Evolutionary conservation across 2,329 filamentous ascomycete genomes (phyloP).

Genomic region (Dendrostoma leiphaemia): DNA sequence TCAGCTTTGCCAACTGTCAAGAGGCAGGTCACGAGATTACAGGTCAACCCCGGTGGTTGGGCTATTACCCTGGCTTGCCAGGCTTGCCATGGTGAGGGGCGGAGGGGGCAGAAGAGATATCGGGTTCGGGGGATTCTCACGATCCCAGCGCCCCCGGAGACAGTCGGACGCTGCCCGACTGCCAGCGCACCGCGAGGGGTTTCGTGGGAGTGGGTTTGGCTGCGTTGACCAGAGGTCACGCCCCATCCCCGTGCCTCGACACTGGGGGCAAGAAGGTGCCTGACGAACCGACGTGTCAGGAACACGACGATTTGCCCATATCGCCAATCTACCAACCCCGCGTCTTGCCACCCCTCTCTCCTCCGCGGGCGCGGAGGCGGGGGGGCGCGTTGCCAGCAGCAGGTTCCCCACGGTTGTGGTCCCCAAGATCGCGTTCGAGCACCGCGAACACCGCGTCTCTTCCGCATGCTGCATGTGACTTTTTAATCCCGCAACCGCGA

Average conservation of each 20-base stretch:
- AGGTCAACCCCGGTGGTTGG: too few relatives aligned
- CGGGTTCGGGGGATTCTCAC: too few relatives aligned
- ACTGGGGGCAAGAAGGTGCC: too few relatives aligned
- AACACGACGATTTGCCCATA: not conserved
- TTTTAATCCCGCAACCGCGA: not conserved
- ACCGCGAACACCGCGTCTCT: not conserved
- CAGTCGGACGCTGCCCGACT: constrained; percentile 3
- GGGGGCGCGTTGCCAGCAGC: too few relatives aligned
- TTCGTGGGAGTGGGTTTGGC: not conserved
- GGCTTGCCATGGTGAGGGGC: too few relatives aligned
- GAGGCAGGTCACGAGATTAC: too few relatives aligned
- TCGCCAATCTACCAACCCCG: not conserved
- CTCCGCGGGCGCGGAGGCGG: not conserved
- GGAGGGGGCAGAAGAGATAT: not conserved
- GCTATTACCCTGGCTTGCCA: too few relatives aligned
- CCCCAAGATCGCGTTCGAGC: too few relatives aligned
- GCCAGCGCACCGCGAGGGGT: constrained; percentile 1
- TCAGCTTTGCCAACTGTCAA: not conserved
- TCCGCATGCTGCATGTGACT: not conserved
- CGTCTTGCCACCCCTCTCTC: not conserved
- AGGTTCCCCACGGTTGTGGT: too few relatives aligned
- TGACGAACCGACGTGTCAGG: constrained; percentile 1
- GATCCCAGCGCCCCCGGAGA: too few relatives aligned
- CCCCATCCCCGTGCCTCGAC: too few relatives aligned
- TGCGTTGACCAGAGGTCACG: not conserved